Conservation (phyloP, 768 basidiomycete species). For the Auricularia heimuer region DNA sequence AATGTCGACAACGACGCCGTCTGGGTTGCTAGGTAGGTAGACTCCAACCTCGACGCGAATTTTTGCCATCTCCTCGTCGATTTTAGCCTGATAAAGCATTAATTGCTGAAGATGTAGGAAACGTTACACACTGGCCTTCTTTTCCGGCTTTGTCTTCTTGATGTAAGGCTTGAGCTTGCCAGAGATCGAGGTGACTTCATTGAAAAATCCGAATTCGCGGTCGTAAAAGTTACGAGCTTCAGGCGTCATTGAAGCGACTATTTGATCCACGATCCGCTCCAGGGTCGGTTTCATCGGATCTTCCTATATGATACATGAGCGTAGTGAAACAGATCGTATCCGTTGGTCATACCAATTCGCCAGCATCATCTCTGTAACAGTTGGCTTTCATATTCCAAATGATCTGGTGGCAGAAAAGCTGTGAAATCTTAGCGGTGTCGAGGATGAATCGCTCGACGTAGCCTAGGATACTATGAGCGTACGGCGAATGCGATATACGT, state of each 20-base stretch:
- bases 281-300: slow-evolving; percentile 94
- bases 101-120: neutral
- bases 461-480: slow-evolving; percentile 33
- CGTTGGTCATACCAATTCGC: slow-evolving; percentile 54
- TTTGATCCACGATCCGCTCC: slow-evolving; percentile 72
- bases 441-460: slow-evolving; percentile 94
- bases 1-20: slow-evolving; percentile 92
- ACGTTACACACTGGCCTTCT: slow-evolving; percentile 54
- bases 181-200: slow-evolving; percentile 94
- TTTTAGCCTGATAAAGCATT: slow-evolving; percentile 62
- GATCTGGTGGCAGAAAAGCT: slow-evolving; percentile 97
- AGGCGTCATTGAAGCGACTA: slow-evolving; percentile 81
- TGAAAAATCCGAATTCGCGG: slow-evolving; percentile 91
- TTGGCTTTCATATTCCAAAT: slow-evolving; percentile 99
- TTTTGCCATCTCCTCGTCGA: slow-evolving; percentile 98
- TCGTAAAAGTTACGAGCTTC: slow-evolving; percentile 85
- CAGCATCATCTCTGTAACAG: slow-evolving; percentile 84
- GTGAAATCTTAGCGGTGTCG: slow-evolving; percentile 94
- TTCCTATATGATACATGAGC: slow-evolving; percentile 39
- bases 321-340: neutral
- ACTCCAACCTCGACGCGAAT: slow-evolving; percentile 90
- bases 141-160: slow-evolving; percentile 90
- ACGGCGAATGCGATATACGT: neutral
- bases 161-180: slow-evolving; percentile 95
- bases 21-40: slow-evolving; percentile 94